Base-by-base conservation (phyloP, 768 basidiomycete species). In the Cyathus striatus region DNA sequence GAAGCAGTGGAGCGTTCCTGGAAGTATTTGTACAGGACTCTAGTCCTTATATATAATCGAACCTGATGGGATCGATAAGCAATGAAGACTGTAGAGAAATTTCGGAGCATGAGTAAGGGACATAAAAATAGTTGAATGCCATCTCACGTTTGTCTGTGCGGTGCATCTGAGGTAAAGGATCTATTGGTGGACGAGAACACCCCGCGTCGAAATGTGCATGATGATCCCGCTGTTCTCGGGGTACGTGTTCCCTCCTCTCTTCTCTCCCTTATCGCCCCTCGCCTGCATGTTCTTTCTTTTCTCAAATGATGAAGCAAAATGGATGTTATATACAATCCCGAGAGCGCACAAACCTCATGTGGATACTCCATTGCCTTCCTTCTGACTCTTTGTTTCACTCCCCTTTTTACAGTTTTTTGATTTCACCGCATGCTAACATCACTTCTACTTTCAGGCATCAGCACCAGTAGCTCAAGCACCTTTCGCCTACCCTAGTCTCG, bases 111-210 rank as follows among this genome's bases (percentile, higher is more conserved):
- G n/a, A n/a, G n/a, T n/a, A n/a, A 0, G 83, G 83, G 33, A 79
- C 81, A 58, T 85, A 86, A 46, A 86, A 88, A 0, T 93, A 91
- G 59, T 77, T 85, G 49, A 91, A 89, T 62, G 90, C 92, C 63
- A 87, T 93, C 49, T 93, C 92, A 86, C 49, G 91, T 88, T 62
- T 90, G 92, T 63, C 86, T 93, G 49, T 93, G 92, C 66, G 86
- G 87, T 41, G 89, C 89, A 6, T 86, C 86, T 2, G 88, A 92
- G 62, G 89, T 91, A 47, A 90, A 91, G 55, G 89, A 92, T 56
- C 73, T 91, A n/a, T 74, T 85, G 21, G 87, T 92, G 12, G 89
- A 92, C 53, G 84, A 89, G 46, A 73, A 76, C 23, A 66, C 73
- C 0, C 64, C 67, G 6, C 61, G 72, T 26, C 72, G 80, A 39